phyloP scores from a whole-genome alignment of 192 early-diverging fungal genomes.

The Chytriomyces sp. region DNA sequence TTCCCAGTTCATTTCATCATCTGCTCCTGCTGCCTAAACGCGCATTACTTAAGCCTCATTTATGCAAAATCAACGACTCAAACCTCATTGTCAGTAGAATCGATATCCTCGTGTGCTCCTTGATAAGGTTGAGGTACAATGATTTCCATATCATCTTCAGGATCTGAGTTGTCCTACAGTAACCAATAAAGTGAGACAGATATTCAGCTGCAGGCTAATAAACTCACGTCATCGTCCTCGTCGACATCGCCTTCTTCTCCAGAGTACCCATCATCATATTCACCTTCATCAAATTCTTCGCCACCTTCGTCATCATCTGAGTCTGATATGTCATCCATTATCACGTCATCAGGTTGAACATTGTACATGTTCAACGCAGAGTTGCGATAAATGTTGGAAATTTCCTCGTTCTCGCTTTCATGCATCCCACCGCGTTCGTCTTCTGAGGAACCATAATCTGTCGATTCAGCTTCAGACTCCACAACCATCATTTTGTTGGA shows the following conservation, averaged over 20 bases:
- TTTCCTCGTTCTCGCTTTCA: constrained; percentile 61
- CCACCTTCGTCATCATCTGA: constrained; percentile 66
- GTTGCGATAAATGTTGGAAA: constrained; percentile 80
- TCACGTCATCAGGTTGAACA: constrained; percentile 68
- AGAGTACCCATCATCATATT: constrained; percentile 48
- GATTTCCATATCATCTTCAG: constrained; percentile 64
- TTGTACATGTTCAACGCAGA: constrained; percentile 82
- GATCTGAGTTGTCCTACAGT: constrained; percentile 43
- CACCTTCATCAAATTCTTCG: constrained; percentile 57
- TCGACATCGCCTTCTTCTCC: constrained; percentile 73
- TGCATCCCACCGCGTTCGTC: constrained; percentile 51
- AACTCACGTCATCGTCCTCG: constrained; percentile 32
- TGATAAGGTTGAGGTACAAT: constrained; percentile 57
- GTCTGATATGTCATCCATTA: constrained; percentile 60
- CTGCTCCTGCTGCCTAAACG: constrained; percentile 48
- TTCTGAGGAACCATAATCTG: constrained; percentile 15
- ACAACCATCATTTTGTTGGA: constrained; percentile 8
- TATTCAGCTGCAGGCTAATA: neutral
- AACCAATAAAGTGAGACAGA: neutral
- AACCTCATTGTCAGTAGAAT: constrained; percentile 38
- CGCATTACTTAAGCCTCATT: neutral
- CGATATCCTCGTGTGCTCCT: constrained; percentile 36
- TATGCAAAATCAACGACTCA: neutral
- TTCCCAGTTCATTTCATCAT: constrained; percentile 44
- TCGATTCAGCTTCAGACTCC: constrained; percentile 4